These are phyloP conservation scores for Monosporascus sp. DNA, from an alignment of 2,329 filamentous ascomycete species.

Conservation along the genomic window DNA sequence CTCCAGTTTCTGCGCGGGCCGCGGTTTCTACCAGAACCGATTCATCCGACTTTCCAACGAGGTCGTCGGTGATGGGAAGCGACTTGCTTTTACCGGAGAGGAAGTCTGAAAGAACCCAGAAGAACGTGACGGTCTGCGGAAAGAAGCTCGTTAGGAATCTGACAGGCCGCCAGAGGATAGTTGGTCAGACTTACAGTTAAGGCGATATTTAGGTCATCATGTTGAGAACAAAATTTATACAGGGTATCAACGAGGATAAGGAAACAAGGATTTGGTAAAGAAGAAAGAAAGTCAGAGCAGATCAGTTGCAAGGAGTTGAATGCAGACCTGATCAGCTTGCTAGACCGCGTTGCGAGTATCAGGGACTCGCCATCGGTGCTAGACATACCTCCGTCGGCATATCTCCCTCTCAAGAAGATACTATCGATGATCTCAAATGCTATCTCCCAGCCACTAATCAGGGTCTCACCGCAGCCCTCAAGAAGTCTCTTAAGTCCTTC, in stretches of 20 bases:
- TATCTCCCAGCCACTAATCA: constrained; percentile 78
- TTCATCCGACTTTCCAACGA: constrained; percentile 51
- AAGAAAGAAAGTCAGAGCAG: constrained; percentile 85
- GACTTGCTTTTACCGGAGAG: constrained; percentile 57
- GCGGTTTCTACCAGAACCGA: constrained; percentile 53
- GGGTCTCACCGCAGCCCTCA: constrained; percentile 80
- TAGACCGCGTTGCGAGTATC: constrained; percentile 52
- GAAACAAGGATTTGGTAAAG: constrained; percentile 66
- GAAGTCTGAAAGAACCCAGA: constrained; percentile 92
- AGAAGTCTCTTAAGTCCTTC: constrained; percentile 77
- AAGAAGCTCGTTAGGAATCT: constrained; percentile 7
- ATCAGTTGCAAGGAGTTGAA: constrained; percentile 89
- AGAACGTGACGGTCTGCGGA: constrained; percentile 77
- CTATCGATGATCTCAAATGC: constrained; percentile 81
- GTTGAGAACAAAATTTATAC: constrained; percentile 81
- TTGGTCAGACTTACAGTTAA: constrained; percentile 60
- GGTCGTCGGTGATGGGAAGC: constrained; percentile 51
- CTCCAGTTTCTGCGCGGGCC: constrained; percentile 50
- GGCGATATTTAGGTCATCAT: constrained; percentile 90
- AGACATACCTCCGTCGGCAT: constrained; percentile 27
- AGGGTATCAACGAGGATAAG: constrained; percentile 79
- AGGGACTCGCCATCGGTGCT: constrained; percentile 25
- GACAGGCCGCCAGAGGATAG: not conserved
- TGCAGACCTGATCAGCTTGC: constrained; percentile 74
- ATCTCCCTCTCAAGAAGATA: constrained; percentile 56